Conservation (phyloP, 2,329 filamentous ascomycete species). For the Emericellopsis atlantica region DNA sequence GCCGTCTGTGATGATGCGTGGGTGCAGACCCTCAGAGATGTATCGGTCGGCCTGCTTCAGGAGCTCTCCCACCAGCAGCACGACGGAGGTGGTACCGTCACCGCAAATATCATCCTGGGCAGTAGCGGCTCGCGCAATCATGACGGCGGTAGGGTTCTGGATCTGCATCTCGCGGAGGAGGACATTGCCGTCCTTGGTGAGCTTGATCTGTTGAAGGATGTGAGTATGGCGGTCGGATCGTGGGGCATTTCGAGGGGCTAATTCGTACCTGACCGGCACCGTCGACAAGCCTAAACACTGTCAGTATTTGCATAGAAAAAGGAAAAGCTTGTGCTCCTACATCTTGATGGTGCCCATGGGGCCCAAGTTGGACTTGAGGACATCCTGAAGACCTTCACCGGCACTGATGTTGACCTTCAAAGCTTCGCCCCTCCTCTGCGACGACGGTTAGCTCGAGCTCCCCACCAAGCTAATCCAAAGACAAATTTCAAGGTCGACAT, state of each 20-base stretch:
- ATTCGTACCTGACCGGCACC: conserved; percentile 51
- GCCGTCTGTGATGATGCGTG: conserved; percentile 90
- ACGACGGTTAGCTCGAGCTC: conserved; percentile 3
- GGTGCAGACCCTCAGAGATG: conserved; percentile 93
- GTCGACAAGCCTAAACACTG: conserved; percentile 45
- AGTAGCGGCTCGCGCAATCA: conserved; percentile 73
- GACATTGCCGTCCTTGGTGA: conserved; percentile 97
- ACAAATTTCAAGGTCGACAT: conserved; percentile 23
- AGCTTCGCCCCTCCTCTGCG: conserved; percentile 88
- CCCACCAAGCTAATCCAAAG: not conserved
- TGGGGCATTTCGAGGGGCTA: conserved; percentile 11
- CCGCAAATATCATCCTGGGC: conserved; percentile 98
- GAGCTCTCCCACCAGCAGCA: conserved; percentile 88
- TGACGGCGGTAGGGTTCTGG: conserved; percentile 92
- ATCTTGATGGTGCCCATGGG: conserved; percentile 94
- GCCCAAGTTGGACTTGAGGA: conserved; percentile 91
- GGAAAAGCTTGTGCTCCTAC: conserved; percentile 29
- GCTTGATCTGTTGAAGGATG: conserved; percentile 59
- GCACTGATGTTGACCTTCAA: conserved; percentile 93
- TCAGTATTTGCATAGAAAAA: not conserved
- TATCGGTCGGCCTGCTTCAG: conserved; percentile 95
- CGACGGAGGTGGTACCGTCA: conserved; percentile 94
- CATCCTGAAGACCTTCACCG: conserved; percentile 85
- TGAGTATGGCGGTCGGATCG: conserved; percentile 8
- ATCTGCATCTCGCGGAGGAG: conserved; percentile 75